These are phyloP conservation scores for Russula emetica DNA, from an alignment of 768 basidiomycete genomes.

Conservation along the genomic window DNA sequence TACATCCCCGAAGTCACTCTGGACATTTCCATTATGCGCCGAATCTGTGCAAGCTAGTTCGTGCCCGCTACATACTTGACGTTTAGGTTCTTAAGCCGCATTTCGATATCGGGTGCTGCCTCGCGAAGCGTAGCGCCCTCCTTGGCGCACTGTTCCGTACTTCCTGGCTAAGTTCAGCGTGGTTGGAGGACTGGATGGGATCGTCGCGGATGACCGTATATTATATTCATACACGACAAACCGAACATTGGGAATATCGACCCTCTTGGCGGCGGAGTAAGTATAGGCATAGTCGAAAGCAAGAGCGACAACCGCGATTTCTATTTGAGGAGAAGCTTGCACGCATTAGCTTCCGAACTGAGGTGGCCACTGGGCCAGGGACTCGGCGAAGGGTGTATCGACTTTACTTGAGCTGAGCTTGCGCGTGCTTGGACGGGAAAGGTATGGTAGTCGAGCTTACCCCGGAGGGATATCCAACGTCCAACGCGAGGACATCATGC, in stretches of 20 bases:
- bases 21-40: neutral
- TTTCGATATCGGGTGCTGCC: slow-evolving; percentile 18
- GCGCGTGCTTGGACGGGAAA: slow-evolving; percentile 20
- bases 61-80: slow-evolving; percentile 19
- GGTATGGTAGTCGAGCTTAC: slow-evolving; percentile 25
- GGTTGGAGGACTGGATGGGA: slow-evolving; percentile 25
- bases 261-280: slow-evolving; percentile 22
- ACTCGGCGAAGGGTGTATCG: neutral
- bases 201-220: slow-evolving; percentile 22
- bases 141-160: slow-evolving; percentile 4
- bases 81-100: slow-evolving; percentile 17
- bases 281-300: slow-evolving; percentile 28
- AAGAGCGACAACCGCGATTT: slow-evolving; percentile 24
- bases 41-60: slow-evolving; percentile 4
- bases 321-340: slow-evolving; percentile 27
- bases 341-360: slow-evolving; percentile 18
- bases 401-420: neutral
- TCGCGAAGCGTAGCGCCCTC: slow-evolving; percentile 16
- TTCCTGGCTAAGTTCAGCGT: slow-evolving; percentile 8
- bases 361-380: slow-evolving; percentile 20
- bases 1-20: too few relatives aligned
- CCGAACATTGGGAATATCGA: slow-evolving; percentile 18
- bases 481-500: slow-evolving; percentile 30
- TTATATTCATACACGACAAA: slow-evolving; percentile 26
- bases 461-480: slow-evolving; percentile 29